Percentiles rank a stretch among this genome's conserved stretches.
These are phyloP conservation scores for Phytophthora gonapodyides DNA, from an alignment of 352 stramenopile genomes.

Conservation along the genomic window DNA sequence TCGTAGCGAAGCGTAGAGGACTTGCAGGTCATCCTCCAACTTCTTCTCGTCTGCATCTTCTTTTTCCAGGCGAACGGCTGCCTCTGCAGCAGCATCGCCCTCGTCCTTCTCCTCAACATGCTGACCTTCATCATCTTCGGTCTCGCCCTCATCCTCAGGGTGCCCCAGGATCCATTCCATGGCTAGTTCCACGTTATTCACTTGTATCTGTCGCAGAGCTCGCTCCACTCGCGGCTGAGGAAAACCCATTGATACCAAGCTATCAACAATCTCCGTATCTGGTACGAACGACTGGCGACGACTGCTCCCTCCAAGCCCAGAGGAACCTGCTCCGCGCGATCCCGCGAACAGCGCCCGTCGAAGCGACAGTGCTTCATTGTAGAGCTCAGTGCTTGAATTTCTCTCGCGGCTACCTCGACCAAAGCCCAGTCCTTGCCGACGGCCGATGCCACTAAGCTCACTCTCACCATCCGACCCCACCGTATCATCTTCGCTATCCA, in stretches of 20 bases:
- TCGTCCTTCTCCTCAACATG: constrained; percentile 34
- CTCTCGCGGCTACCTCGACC: constrained; percentile 34
- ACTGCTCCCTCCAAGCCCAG: constrained; percentile 29
- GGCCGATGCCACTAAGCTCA: constrained; percentile 33
- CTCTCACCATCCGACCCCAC: constrained; percentile 32
- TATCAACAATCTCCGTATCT: constrained; percentile 91
- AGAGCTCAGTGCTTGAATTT: constrained; percentile 38
- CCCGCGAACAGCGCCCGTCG: constrained; percentile 58
- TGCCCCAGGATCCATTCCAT: constrained; percentile 97
- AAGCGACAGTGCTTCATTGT: constrained; percentile 52
- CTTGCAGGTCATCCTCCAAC: constrained; percentile 52
- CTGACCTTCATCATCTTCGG: constrained; percentile 28
- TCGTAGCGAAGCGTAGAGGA: constrained; percentile 56
- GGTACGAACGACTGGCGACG: constrained; percentile 79
- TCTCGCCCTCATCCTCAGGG: constrained; percentile 69
- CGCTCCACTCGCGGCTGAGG: constrained; percentile 85
- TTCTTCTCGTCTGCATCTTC: constrained; percentile 42
- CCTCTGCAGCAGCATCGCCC: constrained; percentile 18
- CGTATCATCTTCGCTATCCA: constrained; percentile 48
- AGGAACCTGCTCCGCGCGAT: constrained; percentile 14
- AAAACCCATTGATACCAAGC: constrained; percentile 96
- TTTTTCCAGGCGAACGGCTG: constrained; percentile 15
- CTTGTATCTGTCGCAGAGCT: constrained; percentile 87
- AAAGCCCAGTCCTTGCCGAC: constrained; percentile 44
- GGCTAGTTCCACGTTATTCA: constrained; percentile 94